phyloP scores from a whole-genome alignment of 768 basidiomycete genomes.

The Amanita phalloides region DNA sequence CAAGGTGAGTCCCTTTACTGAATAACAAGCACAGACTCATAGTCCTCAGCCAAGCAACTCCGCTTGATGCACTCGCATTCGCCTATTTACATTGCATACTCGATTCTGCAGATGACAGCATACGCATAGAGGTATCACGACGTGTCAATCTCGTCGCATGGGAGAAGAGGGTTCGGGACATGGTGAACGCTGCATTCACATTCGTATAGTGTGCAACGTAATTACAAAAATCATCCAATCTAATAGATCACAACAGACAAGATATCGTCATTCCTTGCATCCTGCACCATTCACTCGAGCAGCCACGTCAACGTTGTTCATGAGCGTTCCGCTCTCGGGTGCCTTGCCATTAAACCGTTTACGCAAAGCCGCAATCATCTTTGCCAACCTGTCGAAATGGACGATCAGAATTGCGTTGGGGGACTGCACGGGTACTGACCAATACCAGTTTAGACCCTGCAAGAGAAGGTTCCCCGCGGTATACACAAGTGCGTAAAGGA shows the following conservation, averaged over 20 bases:
- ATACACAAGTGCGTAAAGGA: conserved; percentile 39
- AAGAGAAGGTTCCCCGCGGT: conserved; percentile 52
- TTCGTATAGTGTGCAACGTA: background rate
- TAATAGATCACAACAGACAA: background rate
- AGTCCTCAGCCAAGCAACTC: conserved; percentile 51
- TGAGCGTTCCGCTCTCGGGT: conserved; percentile 13
- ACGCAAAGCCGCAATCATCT: conserved; percentile 57
- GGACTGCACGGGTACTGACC: conserved; percentile 31
- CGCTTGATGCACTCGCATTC: conserved; percentile 73
- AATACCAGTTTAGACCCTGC: conserved; percentile 69
- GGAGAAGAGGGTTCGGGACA: conserved; percentile 58
- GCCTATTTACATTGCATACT: conserved; percentile 70
- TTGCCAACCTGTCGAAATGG: conserved; percentile 44
- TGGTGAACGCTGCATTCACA: conserved; percentile 44
- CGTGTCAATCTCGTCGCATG: conserved; percentile 73
- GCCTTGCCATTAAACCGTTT: conserved; percentile 40
- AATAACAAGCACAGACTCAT: background rate
- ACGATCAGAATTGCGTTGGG: background rate
- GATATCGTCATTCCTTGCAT: background rate
- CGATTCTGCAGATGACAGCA: conserved; percentile 24
- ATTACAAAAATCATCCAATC: background rate
- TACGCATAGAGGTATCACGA: conserved; percentile 56
- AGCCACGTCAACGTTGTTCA: background rate
- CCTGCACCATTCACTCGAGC: background rate
- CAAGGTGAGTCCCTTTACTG: conserved; percentile 32